Percentiles rank a stretch among this genome's conserved stretches.
Evolutionary conservation across 257 asterid species (phyloP).

Genomic region (Plantago ovata): DNA sequence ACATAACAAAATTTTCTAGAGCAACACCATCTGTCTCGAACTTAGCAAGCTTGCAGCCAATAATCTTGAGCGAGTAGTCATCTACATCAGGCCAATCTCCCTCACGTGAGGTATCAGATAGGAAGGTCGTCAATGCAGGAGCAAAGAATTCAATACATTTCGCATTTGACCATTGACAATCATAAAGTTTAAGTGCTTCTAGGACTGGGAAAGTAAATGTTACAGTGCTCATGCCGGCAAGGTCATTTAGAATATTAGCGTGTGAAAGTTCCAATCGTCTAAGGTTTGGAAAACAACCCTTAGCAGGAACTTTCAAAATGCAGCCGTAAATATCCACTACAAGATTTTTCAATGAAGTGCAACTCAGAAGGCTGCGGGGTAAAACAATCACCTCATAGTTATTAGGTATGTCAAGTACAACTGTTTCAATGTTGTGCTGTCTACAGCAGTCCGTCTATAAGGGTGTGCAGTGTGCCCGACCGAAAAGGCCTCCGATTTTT

Average conservation of each 20-base stretch:
- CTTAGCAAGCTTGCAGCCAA: background rate
- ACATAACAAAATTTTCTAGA: background rate
- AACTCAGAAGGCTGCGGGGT: background rate
- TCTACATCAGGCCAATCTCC: background rate
- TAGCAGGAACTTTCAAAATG: background rate
- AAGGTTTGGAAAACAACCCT: background rate
- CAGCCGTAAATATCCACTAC: background rate
- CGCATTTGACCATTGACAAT: background rate
- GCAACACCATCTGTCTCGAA: background rate
- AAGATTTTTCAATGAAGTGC: background rate
- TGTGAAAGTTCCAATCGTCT: background rate
- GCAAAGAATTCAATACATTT: background rate
- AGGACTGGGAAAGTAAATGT: constrained; percentile 1
- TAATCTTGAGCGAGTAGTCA: background rate
- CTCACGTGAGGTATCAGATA: background rate
- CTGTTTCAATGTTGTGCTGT: background rate
- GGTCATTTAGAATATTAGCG: background rate
- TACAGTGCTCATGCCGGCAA: background rate
- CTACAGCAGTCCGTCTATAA: too few relatives aligned
- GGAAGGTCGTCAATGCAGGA: background rate
- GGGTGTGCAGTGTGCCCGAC: too few relatives aligned
- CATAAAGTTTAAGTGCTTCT: background rate
- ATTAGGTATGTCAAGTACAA: background rate
- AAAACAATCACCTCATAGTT: too few relatives aligned
- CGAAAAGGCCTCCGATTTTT: too few relatives aligned